Percentiles rank a stretch among this genome's conserved stretches.
phyloP scores from a whole-genome alignment of 257 asterid genomes.

The Penstemon barbatus region DNA sequence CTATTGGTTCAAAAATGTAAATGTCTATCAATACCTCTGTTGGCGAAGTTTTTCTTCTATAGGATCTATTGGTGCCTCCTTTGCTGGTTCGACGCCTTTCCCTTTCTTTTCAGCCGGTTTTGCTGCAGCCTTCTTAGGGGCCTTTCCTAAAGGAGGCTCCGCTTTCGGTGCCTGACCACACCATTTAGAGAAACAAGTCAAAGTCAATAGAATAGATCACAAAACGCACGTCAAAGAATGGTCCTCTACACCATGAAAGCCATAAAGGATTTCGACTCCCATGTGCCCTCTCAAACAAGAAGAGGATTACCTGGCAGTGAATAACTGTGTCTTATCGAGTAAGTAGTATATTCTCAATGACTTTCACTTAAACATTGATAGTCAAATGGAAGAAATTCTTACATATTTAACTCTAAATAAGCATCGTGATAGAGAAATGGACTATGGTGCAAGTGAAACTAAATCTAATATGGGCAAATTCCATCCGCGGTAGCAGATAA shows the following conservation, averaged over 20 bases:
- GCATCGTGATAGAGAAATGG: background rate
- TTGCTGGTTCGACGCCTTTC: constrained; percentile 48
- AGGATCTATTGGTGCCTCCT: constrained; percentile 73
- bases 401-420: background rate
- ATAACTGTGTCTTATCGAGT: constrained; percentile 5
- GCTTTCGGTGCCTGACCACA: constrained; percentile 60
- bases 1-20: too few species aligned
- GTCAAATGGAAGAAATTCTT: background rate
- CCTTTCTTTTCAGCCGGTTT: constrained; percentile 67
- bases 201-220: background rate
- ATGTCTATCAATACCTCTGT: constrained; percentile 53
- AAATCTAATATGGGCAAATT: background rate
- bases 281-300: constrained; percentile 10
- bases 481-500: background rate
- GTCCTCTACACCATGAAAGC: background rate
- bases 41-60: constrained; percentile 89
- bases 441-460: background rate
- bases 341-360: background rate
- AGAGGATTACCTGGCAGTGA: background rate
- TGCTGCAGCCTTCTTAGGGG: constrained; percentile 55
- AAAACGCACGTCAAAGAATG: background rate
- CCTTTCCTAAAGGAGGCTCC: constrained; percentile 61
- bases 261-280: background rate
- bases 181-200: constrained; percentile 14
- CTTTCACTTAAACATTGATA: background rate